These are phyloP conservation scores for Hansenula lynferdii DNA, from an alignment of 1,139 yeast species.

Conservation along the genomic window DNA sequence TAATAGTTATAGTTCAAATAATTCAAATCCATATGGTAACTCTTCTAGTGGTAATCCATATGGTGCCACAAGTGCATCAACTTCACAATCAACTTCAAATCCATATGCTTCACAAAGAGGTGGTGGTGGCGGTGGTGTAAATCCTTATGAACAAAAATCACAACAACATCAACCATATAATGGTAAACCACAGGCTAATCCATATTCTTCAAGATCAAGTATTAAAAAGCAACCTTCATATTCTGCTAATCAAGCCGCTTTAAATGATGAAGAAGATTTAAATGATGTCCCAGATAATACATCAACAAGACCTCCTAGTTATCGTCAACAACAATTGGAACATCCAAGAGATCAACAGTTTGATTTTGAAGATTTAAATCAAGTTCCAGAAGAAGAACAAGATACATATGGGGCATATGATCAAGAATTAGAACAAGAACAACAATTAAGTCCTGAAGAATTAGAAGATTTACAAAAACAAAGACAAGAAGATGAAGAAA, in stretches of 20 bases:
- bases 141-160: too few relatives aligned
- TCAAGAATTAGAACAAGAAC: constrained; percentile 2
- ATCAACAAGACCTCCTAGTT: constrained; percentile 5
- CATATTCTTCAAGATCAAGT: not conserved
- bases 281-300: constrained; percentile 11
- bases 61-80: not conserved
- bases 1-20: not conserved
- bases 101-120: constrained; percentile 5
- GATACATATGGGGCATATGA: not conserved
- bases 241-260: not conserved
- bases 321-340: constrained; percentile 2
- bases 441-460: constrained; percentile 14
- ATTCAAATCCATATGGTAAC: not conserved
- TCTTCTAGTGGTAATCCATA: not conserved
- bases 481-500: constrained; percentile 78
- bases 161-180: not conserved
- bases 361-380: constrained; percentile 7
- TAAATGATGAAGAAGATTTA: constrained; percentile 14
- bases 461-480: constrained; percentile 36
- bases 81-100: constrained; percentile 1
- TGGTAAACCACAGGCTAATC: not conserved
- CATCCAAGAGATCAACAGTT: constrained; percentile 5
- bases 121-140: too few relatives aligned
- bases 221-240: not conserved
- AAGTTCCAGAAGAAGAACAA: constrained; percentile 3